Evolutionary conservation across 2,329 filamentous ascomycete species (phyloP), one percentile per base, ranked within the genome.

Genomic region (Fusarium sororula): DNA sequence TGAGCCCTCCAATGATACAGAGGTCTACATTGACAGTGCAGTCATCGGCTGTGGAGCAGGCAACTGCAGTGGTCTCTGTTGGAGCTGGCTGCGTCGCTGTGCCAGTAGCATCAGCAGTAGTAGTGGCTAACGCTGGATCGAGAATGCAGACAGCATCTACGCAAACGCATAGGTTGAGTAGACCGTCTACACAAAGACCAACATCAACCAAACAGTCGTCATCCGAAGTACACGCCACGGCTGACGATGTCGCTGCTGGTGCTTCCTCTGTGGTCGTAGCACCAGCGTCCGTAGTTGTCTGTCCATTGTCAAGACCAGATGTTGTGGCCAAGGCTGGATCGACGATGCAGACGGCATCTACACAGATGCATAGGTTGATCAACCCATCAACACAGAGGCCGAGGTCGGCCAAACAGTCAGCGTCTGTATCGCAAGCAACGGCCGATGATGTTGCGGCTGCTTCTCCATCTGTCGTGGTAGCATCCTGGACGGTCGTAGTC

Each of bases 151-250:
- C 42, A n/a, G 48, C 37, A 4, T 66, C 63, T 1, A 50, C 61
- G 10, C 63, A 66, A 7, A 58, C n/a, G 17, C 64, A 66, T 4
- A 66, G 48, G 7, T 66, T 66, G 24, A 66, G 15, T 6, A 66
- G 11, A 7, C 64, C 64, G n/a, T 66, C 50, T 0, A 47, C n/a
- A 4, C 64, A 66, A 42, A 66, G 50, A 3, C 18, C 63, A 12
- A 65, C 24, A 9, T 66, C 39, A 13, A 44, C 63, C 4, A 56
- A 15, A 10, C 64, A 66, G 37, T 66, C 64, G 2, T 38, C 41
- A 6, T 50, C 59, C 20, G 28, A 18, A 3, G 7, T 35, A 22
- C 63, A 66, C 0, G 47, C 26, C 7, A 64, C 32, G 3, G n/a
- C 35, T 3, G 63, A 41, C 2, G 62, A 37, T 7, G 55, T 61